Evolutionary conservation across 495 filamentous ascomycete genomes (phyloP).

Genomic region (Melanomma pulvis-pyrius): DNA sequence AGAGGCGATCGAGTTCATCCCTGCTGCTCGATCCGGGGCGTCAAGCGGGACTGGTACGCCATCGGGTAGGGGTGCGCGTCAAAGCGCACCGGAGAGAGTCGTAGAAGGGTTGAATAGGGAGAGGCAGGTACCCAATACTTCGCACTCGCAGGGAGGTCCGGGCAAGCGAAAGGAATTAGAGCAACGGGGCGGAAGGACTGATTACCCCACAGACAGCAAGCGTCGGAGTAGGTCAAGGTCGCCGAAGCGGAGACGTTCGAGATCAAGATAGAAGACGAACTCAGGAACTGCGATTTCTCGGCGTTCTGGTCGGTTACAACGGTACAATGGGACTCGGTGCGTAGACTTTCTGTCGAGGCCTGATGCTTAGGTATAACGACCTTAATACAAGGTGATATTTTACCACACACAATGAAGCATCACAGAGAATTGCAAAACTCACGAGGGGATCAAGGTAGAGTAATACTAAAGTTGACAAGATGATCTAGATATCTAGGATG

Average conservation of each 20-base stretch:
- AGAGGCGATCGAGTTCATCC: constrained; percentile 77
- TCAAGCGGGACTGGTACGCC: constrained; percentile 33
- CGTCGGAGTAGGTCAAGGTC: constrained; percentile 25
- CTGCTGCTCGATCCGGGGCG: constrained; percentile 43
- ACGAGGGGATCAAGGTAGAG: no score
- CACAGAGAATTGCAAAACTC: no score
- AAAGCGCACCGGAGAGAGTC: constrained; percentile 49
- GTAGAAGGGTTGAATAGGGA: constrained; percentile 47
- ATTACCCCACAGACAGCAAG: neutral
- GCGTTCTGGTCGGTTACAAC: no score
- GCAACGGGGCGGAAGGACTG: constrained; percentile 17
- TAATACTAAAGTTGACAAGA: no score
- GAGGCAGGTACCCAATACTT: neutral
- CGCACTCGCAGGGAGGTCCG: neutral
- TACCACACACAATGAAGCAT: no score
- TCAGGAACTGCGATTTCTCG: neutral
- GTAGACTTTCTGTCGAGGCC: neutral
- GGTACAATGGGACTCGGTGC: neutral
- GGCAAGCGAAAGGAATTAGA: constrained; percentile 26
- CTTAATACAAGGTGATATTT: no score
- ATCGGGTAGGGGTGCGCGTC: constrained; percentile 38
- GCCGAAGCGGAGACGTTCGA: constrained; percentile 21
- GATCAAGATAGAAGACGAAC: constrained; percentile 6
- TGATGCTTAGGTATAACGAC: no score
- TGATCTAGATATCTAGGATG: no score